These are phyloP conservation scores for Dovyalis caffra DNA, from an alignment of 345 rosid species.

Conservation along the genomic window DNA sequence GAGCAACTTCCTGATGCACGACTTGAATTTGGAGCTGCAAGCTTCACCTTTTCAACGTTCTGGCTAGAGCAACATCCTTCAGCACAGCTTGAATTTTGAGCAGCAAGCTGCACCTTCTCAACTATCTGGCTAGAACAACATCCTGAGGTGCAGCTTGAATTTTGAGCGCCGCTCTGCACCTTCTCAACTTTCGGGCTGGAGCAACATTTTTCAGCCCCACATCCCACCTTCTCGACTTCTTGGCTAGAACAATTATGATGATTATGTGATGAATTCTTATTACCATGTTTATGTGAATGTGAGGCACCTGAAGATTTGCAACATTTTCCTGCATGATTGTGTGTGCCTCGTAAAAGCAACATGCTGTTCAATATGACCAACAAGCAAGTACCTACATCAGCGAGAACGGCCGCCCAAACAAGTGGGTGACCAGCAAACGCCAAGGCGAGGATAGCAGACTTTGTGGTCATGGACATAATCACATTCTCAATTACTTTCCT, in stretches of 20 bases:
- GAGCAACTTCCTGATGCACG: neutral
- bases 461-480: slow-evolving; percentile 53
- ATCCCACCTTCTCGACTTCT: neutral
- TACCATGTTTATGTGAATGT: slow-evolving; percentile 2
- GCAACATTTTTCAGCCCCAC: neutral
- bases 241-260: slow-evolving; percentile 6
- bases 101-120: neutral
- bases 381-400: slow-evolving; percentile 86
- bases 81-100: neutral
- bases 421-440: slow-evolving; percentile 82
- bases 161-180: neutral
- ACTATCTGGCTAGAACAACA: slow-evolving; percentile 9
- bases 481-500: slow-evolving; percentile 76
- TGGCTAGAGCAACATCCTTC: neutral
- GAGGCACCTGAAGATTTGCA: slow-evolving; percentile 12
- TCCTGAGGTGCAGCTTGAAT: neutral
- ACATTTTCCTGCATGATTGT: slow-evolving; percentile 27
- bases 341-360: slow-evolving; percentile 43
- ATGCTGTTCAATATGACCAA: slow-evolving; percentile 81
- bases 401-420: slow-evolving; percentile 88
- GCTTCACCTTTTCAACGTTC: neutral
- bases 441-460: slow-evolving; percentile 61
- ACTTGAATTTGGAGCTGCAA: neutral
- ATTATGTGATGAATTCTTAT: slow-evolving; percentile 1
- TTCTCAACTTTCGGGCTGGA: slow-evolving; percentile 3